phyloP scores from a whole-genome alignment of 108 stramenopile genomes.

The Licmophora abbreviata region DNA sequence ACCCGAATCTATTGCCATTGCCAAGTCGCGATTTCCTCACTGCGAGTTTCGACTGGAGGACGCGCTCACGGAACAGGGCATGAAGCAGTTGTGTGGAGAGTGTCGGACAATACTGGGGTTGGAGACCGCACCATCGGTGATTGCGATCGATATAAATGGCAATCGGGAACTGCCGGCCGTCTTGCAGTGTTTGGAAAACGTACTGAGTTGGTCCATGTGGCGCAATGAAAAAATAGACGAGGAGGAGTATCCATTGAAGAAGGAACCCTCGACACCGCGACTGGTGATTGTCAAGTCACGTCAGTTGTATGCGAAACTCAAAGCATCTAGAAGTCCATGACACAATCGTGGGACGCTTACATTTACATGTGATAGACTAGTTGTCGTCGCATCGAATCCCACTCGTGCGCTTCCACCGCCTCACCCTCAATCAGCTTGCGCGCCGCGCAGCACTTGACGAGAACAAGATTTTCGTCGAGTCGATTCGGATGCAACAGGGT shows the following conservation, averaged over 20 bases:
- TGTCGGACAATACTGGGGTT: conserved; percentile 3
- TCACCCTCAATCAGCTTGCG: conserved; percentile 43
- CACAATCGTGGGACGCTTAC: too few species aligned
- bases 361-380: conserved; percentile 7
- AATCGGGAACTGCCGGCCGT: conserved; percentile 74
- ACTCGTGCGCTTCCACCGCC: conserved; percentile 19
- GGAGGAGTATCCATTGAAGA: conserved; percentile 44
- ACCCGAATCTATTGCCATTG: conserved; percentile 3
- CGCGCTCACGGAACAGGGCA: neutral
- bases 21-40: neutral
- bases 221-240: too few species aligned
- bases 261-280: conserved; percentile 38
- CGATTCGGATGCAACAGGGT: conserved; percentile 51
- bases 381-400: conserved; percentile 18
- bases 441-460: conserved; percentile 52
- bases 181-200: conserved; percentile 42
- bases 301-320: conserved; percentile 46
- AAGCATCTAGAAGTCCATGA: too few species aligned
- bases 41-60: conserved; percentile 1
- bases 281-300: conserved; percentile 78
- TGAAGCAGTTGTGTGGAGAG: neutral
- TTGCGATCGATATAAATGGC: conserved; percentile 83
- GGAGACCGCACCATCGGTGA: conserved; percentile 24
- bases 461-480: conserved; percentile 37
- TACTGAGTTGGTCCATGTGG: too few species aligned